Percentiles rank a stretch among this genome's conserved stretches.
These are phyloP conservation scores for Aspergillus udagawae DNA, from an alignment of 2,329 filamentous ascomycete species.

Conservation along the genomic window DNA sequence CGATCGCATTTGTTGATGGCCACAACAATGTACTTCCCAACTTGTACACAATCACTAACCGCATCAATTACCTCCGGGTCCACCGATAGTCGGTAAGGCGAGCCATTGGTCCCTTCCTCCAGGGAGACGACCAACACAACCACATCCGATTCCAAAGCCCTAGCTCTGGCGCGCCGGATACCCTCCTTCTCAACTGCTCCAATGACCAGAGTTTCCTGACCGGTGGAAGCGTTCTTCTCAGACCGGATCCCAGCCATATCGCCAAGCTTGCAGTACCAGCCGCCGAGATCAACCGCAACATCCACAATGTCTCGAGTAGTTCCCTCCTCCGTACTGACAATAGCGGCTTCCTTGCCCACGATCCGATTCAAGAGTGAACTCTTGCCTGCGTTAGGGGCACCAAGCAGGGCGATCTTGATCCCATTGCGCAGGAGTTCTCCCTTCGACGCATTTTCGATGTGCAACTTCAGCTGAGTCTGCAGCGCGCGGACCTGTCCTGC, in stretches of 20 bases:
- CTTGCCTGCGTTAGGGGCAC: slow-evolving; percentile 91
- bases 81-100: slow-evolving; percentile 31
- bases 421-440: slow-evolving; percentile 81
- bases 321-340: slow-evolving; percentile 87
- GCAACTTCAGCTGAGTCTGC: slow-evolving; percentile 59
- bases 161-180: slow-evolving; percentile 77
- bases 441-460: slow-evolving; percentile 72
- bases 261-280: slow-evolving; percentile 88
- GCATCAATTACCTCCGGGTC: slow-evolving; percentile 57
- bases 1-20: slow-evolving; percentile 61
- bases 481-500: slow-evolving; percentile 60
- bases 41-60: slow-evolving; percentile 46
- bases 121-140: slow-evolving; percentile 77
- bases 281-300: slow-evolving; percentile 80
- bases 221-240: slow-evolving; percentile 14
- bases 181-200: slow-evolving; percentile 83
- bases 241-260: slow-evolving; percentile 87
- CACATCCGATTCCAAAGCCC: slow-evolving; percentile 78
- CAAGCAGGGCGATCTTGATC: slow-evolving; percentile 80
- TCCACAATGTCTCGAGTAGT: slow-evolving; percentile 94
- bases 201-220: slow-evolving; percentile 41
- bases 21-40: slow-evolving; percentile 53
- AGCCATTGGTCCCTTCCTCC: slow-evolving; percentile 45
- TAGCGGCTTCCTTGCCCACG: slow-evolving; percentile 88
- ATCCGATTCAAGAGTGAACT: slow-evolving; percentile 88